Evolutionary conservation across 2,329 filamentous ascomycete species (phyloP).

Genomic region (Cladosporium cucumerinum): DNA sequence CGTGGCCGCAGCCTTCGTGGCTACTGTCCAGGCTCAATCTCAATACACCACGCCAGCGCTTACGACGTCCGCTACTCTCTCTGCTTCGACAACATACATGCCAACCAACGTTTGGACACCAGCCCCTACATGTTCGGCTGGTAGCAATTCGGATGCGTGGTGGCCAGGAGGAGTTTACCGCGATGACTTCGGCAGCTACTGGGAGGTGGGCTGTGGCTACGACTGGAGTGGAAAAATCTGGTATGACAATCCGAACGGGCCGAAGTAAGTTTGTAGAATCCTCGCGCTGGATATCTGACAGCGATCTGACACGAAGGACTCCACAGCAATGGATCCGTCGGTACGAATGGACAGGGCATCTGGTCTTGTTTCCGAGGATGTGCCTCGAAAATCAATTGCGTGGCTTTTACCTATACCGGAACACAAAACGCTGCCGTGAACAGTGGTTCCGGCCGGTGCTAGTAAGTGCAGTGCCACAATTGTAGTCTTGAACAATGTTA

Average conservation of each 20-base stretch:
- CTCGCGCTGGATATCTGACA: background rate
- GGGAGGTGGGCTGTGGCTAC: background rate
- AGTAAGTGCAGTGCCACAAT: background rate
- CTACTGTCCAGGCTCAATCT: background rate
- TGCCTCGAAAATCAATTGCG: background rate
- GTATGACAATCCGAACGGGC: background rate
- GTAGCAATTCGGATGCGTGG: background rate
- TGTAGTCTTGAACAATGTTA: background rate
- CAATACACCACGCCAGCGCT: background rate
- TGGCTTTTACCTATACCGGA: background rate
- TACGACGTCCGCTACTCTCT: background rate
- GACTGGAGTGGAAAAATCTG: background rate
- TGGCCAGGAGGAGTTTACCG: slow-evolving; percentile 15
- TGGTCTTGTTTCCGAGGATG: slow-evolving; percentile 9
- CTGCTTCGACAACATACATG: slow-evolving; percentile 9
- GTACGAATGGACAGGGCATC: slow-evolving; percentile 6
- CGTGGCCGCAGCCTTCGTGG: background rate
- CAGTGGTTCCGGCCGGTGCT: slow-evolving; percentile 4
- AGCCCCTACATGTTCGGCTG: background rate
- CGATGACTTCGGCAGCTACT: background rate
- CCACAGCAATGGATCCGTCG: background rate
- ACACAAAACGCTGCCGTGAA: background rate
- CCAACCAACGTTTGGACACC: slow-evolving; percentile 11
- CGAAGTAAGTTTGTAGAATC: background rate
- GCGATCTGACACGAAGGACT: background rate